Evolutionary conservation across 345 rosid species (phyloP).

Genomic region (Abelmoschus esculentus): DNA sequence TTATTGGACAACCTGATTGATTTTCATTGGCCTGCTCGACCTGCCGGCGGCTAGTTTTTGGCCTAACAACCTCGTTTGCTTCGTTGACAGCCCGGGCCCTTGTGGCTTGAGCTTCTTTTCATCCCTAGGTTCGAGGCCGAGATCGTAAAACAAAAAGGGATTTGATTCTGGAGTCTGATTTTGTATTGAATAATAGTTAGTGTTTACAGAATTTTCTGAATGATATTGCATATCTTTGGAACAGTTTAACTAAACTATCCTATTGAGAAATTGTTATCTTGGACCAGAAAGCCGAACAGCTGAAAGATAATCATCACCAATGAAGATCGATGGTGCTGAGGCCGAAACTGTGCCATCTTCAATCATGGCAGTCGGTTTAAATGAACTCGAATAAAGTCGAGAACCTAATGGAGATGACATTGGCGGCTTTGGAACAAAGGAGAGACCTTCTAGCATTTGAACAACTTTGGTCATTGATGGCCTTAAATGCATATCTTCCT

Average conservation of each 20-base stretch:
- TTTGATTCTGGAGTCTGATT: too few species aligned
- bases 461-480: slow-evolving; percentile 86
- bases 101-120: too few species aligned
- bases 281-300: slow-evolving; percentile 84
- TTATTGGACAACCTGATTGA: too few species aligned
- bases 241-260: background rate
- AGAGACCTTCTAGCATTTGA: slow-evolving; percentile 91
- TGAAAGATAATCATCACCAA: slow-evolving; percentile 56
- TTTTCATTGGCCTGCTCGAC: too few species aligned
- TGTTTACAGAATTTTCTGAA: too few species aligned
- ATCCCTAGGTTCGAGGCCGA: background rate
- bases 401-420: slow-evolving; percentile 49
- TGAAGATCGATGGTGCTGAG: slow-evolving; percentile 13
- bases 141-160: background rate
- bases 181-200: too few species aligned
- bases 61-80: too few species aligned
- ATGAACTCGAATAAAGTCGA: slow-evolving; percentile 38
- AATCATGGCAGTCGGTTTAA: slow-evolving; percentile 25
- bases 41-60: too few species aligned
- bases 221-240: background rate
- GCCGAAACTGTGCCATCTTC: slow-evolving; percentile 63
- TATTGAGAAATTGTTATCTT: slow-evolving; percentile 40
- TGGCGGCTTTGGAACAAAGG: slow-evolving; percentile 51
- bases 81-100: too few species aligned
- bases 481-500: slow-evolving; percentile 72